Conservation (phyloP, 495 filamentous ascomycete genomes). For the Opeltia flavorubescens region DNA sequence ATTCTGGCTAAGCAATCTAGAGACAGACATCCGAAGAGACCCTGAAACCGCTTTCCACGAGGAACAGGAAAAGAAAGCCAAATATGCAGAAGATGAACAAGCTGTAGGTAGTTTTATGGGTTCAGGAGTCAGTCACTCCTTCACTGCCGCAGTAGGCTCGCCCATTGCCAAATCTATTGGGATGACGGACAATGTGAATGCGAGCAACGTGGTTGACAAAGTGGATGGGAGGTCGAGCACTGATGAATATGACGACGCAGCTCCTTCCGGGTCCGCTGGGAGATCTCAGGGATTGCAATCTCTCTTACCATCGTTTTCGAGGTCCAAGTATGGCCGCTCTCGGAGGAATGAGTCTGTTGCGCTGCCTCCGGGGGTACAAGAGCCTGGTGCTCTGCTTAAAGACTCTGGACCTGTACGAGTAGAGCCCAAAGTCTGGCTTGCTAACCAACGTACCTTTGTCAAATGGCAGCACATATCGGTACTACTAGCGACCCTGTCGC, state of each 20-base stretch:
- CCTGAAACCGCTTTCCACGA: conserved; percentile 82
- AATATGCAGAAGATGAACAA: conserved; percentile 70
- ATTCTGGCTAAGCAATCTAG: conserved; percentile 85
- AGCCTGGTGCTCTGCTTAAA: conserved; percentile 79
- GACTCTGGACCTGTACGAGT: conserved; percentile 80
- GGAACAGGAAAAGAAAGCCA: conserved; percentile 68
- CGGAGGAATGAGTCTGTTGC: conserved; percentile 26
- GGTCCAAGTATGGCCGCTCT: conserved; percentile 51
- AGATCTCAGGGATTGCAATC: conserved; percentile 30
- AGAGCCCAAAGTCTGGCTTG: conserved; percentile 96
- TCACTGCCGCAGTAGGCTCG: conserved; percentile 46
- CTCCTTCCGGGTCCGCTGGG: conserved; percentile 10
- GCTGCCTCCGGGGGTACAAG: conserved; percentile 73
- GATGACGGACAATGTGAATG: conserved; percentile 2
- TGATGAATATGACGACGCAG: conserved; percentile 28
- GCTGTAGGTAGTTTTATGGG: conserved; percentile 76
- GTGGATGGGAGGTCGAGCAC: neutral
- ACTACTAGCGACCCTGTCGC: conserved; percentile 64
- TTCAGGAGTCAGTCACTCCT: conserved; percentile 30
- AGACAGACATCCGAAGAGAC: conserved; percentile 84
- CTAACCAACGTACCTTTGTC: conserved; percentile 90
- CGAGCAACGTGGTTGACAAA: neutral
- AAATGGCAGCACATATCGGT: conserved; percentile 94
- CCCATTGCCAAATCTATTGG: conserved; percentile 32
- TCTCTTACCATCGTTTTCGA: conserved; percentile 60